A percentile compares a stretch with the other conserved stretches of the same genome.
Evolutionary conservation across 768 basidiomycete species (phyloP).

Genomic region (Lactarius akahatsu): DNA sequence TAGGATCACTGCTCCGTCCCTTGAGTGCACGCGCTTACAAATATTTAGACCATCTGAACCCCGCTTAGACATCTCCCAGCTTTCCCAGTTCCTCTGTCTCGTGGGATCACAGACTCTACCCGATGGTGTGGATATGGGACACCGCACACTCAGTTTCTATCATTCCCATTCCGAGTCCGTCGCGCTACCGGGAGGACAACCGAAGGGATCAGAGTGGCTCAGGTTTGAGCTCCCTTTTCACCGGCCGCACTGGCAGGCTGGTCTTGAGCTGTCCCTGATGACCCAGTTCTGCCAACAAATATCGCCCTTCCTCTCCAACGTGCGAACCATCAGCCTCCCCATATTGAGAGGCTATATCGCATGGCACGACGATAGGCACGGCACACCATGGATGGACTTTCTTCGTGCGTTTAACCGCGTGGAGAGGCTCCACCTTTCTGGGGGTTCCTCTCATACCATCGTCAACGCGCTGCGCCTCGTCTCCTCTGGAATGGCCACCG

Average conservation of each 20-base stretch:
- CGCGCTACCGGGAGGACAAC: background rate
- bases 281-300: conserved; percentile 1
- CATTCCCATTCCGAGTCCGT: background rate
- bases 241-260: no score
- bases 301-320: background rate
- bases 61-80: background rate
- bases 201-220: background rate
- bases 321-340: background rate
- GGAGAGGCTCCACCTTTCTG: background rate
- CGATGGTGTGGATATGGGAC: background rate
- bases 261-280: background rate
- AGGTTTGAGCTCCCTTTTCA: background rate
- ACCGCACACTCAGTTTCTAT: background rate
- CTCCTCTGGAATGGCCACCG: background rate
- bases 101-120: no score
- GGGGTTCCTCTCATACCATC: no score
- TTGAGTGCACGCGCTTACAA: background rate
- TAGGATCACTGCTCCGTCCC: background rate
- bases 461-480: background rate
- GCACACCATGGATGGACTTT: background rate
- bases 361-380: no score
- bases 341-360: no score
- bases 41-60: background rate
- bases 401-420: conserved; percentile 1
- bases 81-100: background rate